phyloP scores from a whole-genome alignment of 192 early-diverging fungal genomes.

The Rhizophagus sp. region DNA sequence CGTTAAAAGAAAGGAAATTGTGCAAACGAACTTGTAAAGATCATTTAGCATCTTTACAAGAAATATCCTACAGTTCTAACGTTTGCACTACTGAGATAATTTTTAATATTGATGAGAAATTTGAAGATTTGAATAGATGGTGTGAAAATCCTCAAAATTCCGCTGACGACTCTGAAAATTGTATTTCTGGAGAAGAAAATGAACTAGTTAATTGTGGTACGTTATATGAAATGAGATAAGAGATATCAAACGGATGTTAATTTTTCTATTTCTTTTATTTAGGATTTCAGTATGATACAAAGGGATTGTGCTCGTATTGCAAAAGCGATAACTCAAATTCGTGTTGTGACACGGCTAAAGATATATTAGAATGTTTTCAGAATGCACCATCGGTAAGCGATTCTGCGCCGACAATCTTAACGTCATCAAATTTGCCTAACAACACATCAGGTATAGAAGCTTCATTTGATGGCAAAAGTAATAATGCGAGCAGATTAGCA shows the following conservation, averaged over 20 bases:
- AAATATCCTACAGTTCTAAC: neutral
- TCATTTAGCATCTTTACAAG: neutral
- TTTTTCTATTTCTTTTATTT: neutral
- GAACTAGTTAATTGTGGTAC: slow-evolving; percentile 24
- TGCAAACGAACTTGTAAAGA: slow-evolving; percentile 6
- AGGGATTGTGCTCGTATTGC: neutral
- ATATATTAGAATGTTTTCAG: neutral
- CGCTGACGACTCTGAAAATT: neutral
- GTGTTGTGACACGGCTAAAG: neutral
- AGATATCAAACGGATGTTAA: neutral
- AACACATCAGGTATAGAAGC: neutral
- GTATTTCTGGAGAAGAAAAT: slow-evolving; percentile 25
- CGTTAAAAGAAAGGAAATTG: neutral
- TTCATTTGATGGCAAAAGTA: neutral
- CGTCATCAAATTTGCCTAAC: neutral
- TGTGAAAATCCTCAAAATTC: neutral
- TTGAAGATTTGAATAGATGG: neutral
- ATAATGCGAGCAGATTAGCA: neutral
- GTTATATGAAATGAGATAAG: neutral
- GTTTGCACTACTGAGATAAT: neutral
- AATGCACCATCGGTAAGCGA: neutral
- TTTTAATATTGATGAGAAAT: neutral
- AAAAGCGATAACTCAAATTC: neutral
- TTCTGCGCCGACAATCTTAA: neutral
- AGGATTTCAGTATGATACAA: neutral